These are phyloP conservation scores for Streptanthus diversifolius DNA, from an alignment of 345 rosid species.

Conservation along the genomic window DNA sequence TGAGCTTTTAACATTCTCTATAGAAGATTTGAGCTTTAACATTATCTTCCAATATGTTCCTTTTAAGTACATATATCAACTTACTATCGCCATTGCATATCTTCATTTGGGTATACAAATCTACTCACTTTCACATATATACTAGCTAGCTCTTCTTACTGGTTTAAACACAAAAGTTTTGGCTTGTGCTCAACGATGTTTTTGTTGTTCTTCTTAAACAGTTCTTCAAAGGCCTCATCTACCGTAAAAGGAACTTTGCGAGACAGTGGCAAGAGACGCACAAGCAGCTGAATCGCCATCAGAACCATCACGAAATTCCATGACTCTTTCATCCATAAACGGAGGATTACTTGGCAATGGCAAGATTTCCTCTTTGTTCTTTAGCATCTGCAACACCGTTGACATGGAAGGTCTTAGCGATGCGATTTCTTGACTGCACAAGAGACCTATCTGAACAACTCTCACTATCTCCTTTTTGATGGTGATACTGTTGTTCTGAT, in stretches of 20 bases:
- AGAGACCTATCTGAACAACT: conserved; percentile 68
- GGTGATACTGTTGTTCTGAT: conserved; percentile 34
- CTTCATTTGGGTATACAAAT: not conserved
- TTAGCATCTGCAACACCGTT: conserved; percentile 65
- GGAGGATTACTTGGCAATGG: conserved; percentile 81
- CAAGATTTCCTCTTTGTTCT: conserved; percentile 56
- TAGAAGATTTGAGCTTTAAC: not conserved
- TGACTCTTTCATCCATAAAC: conserved; percentile 70
- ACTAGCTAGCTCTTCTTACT: not conserved
- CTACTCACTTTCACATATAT: not conserved
- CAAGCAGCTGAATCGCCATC: conserved; percentile 44
- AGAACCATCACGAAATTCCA: conserved; percentile 66
- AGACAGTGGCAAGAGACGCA: conserved; percentile 57
- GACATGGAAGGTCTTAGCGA: conserved; percentile 77
- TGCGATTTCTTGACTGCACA: conserved; percentile 77
- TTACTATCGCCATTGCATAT: not conserved
- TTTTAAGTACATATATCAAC: not conserved
- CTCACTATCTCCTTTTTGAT: conserved; percentile 56
- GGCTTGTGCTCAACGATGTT: not conserved
- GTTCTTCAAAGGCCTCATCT: conserved; percentile 43
- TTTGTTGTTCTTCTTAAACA: not conserved
- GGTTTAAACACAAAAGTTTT: conserved; percentile 15
- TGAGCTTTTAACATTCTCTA: not conserved
- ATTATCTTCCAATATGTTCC: not conserved
- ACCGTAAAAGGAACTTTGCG: conserved; percentile 63